These are phyloP conservation scores for Apiospora sp. DNA, from an alignment of 2,329 filamentous ascomycete species.

Conservation along the genomic window DNA sequence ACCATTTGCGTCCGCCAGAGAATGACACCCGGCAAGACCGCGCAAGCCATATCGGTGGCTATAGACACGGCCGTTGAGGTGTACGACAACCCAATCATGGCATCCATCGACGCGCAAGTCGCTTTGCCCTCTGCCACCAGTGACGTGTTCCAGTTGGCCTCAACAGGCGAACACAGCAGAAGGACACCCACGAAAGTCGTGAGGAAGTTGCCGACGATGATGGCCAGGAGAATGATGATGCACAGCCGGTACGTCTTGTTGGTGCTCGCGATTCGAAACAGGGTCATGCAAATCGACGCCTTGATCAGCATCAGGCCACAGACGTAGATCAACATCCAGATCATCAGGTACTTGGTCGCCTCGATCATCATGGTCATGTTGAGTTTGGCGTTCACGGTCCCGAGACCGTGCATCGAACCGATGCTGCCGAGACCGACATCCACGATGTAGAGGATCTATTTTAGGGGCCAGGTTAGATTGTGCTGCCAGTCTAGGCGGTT, in stretches of 20 bases:
- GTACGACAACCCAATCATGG: slow-evolving; percentile 37
- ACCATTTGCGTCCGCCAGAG: slow-evolving; percentile 45
- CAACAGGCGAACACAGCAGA: slow-evolving; percentile 44
- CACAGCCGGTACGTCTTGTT: slow-evolving; percentile 32
- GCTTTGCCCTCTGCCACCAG: slow-evolving; percentile 40
- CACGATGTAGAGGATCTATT: slow-evolving; percentile 28
- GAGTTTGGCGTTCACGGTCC: slow-evolving; percentile 33
- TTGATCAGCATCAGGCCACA: slow-evolving; percentile 37
- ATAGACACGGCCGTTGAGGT: slow-evolving; percentile 44
- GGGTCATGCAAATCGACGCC: slow-evolving; percentile 47
- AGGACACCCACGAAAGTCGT: slow-evolving; percentile 43
- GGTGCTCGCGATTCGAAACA: slow-evolving; percentile 44
- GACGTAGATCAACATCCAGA: slow-evolving; percentile 41
- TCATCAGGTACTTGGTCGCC: slow-evolving; percentile 35
- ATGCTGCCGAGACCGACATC: slow-evolving; percentile 27
- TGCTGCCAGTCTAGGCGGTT: not conserved
- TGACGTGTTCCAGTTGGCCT: slow-evolving; percentile 38
- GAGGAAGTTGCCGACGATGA: slow-evolving; percentile 38
- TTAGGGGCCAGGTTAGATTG: not conserved
- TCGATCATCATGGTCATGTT: slow-evolving; percentile 34
- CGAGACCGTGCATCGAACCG: slow-evolving; percentile 34
- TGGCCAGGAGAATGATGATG: slow-evolving; percentile 32
- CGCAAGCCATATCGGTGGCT: slow-evolving; percentile 43
- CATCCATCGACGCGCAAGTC: slow-evolving; percentile 31
- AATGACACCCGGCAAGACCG: slow-evolving; percentile 42